Percentiles rank a stretch among this genome's conserved stretches.
phyloP scores from a whole-genome alignment of 106 monocot genomes.

The Dioscorea alata region DNA sequence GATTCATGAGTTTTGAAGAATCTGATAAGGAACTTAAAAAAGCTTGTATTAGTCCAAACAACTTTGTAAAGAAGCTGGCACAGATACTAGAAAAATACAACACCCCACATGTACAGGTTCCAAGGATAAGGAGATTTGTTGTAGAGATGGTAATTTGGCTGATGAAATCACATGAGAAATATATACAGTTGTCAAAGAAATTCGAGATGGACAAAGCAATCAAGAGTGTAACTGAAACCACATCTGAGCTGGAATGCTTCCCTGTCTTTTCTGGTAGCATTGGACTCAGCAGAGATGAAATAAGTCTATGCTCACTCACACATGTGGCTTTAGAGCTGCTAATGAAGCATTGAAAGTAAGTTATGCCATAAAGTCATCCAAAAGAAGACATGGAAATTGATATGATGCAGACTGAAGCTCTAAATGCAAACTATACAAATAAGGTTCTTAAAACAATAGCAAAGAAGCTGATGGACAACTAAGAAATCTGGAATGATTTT shows the following conservation, averaged over 20 bases:
- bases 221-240: slow-evolving; percentile 39
- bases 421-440: background rate
- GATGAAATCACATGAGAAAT: slow-evolving; percentile 40
- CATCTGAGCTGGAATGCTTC: slow-evolving; percentile 63
- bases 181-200: slow-evolving; percentile 20
- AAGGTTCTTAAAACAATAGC: background rate
- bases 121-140: slow-evolving; percentile 60
- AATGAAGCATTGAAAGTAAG: background rate
- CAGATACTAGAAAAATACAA: slow-evolving; percentile 31
- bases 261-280: slow-evolving; percentile 53
- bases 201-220: slow-evolving; percentile 23
- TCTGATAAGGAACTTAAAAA: slow-evolving; percentile 18
- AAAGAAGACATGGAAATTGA: background rate
- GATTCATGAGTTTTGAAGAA: slow-evolving; percentile 22
- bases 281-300: slow-evolving; percentile 28
- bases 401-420: background rate
- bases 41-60: slow-evolving; percentile 16
- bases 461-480: background rate
- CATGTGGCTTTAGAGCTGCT: slow-evolving; percentile 31
- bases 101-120: slow-evolving; percentile 41
- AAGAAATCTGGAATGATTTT: too few species aligned
- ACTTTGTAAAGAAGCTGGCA: slow-evolving; percentile 28
- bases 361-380: background rate
- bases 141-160: slow-evolving; percentile 43
- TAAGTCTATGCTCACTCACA: slow-evolving; percentile 21